These are phyloP conservation scores for Symbiodinium natans DNA, from an alignment of 73 alveolate genomes.

Conservation along the genomic window DNA sequence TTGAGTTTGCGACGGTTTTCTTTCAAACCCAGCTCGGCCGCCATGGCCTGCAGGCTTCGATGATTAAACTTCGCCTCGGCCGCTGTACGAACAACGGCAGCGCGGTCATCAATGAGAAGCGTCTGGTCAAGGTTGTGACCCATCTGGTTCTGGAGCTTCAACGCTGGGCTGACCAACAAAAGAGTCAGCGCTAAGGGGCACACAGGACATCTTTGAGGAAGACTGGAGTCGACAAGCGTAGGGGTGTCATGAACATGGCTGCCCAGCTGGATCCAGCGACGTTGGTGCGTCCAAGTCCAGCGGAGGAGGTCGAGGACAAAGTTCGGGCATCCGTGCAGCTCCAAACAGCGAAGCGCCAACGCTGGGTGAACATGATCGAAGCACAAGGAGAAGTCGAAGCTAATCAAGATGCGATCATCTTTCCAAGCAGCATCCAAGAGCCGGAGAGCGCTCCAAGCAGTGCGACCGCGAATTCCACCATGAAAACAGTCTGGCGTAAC, in stretches of 20 bases:
- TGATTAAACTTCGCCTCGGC: not conserved
- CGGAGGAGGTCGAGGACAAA: not conserved
- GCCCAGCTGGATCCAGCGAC: not conserved
- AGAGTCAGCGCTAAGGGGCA: not conserved
- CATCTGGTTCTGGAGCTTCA: not conserved
- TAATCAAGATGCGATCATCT: not conserved
- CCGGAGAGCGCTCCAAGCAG: not conserved
- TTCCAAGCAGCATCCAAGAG: not conserved
- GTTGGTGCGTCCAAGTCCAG: not conserved
- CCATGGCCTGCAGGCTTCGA: not conserved
- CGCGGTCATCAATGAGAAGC: not conserved
- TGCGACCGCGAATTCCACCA: not conserved
- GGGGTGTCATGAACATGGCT: not conserved
- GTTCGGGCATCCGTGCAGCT: not conserved
- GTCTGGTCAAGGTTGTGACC: not conserved
- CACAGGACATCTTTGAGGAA: not conserved
- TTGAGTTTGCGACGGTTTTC: not conserved
- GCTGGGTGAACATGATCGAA: not conserved
- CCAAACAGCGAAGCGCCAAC: not conserved
- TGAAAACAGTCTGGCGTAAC: not conserved
- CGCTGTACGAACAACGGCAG: not conserved
- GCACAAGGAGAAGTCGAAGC: not conserved
- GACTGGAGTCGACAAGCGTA: not conserved
- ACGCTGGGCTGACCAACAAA: not conserved
- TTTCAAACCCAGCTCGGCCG: not conserved